Conservation (phyloP, 2,329 filamentous ascomycete genomes). For the Trichoderma koningiopsis region DNA sequence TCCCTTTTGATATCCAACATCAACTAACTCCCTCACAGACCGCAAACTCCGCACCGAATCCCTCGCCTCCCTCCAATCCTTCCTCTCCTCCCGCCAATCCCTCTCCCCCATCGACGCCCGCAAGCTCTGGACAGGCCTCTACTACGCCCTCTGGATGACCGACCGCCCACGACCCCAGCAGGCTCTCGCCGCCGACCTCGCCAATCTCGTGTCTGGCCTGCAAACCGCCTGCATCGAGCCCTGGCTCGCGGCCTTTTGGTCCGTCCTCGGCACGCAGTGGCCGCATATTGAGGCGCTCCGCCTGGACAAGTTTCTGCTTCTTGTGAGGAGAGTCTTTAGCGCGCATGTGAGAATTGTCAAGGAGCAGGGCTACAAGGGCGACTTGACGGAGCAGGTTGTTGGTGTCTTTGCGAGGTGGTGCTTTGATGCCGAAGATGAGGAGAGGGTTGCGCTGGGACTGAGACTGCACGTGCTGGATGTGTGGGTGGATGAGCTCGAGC, state of each 20-base stretch:
- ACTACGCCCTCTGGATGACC: conserved; percentile 92
- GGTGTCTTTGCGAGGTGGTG: conserved; percentile 37
- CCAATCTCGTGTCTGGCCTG: conserved; percentile 63
- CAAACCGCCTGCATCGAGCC: conserved; percentile 47
- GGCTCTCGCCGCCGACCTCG: conserved; percentile 75
- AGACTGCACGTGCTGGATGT: conserved; percentile 86
- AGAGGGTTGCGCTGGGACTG: conserved; percentile 77
- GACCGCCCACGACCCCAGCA: conserved; percentile 89
- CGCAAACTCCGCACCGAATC: conserved; percentile 76
- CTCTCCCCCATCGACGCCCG: conserved; percentile 72
- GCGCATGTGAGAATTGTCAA: conserved; percentile 61
- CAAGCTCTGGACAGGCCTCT: conserved; percentile 94
- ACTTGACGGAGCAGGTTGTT: conserved; percentile 34
- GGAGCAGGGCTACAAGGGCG: conserved; percentile 41
- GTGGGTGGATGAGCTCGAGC: conserved; percentile 87
- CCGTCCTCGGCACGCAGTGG: conserved; percentile 70
- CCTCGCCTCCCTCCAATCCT: conserved; percentile 74
- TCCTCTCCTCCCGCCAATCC: conserved; percentile 64
- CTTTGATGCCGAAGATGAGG: conserved; percentile 41
- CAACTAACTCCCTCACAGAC: conserved; percentile 54
- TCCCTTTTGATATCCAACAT: neutral
- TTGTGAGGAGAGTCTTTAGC: conserved; percentile 77
- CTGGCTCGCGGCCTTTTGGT: conserved; percentile 69
- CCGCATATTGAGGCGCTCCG: conserved; percentile 73
- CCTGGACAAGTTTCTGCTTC: conserved; percentile 90